Conservation (phyloP, 371 early-diverging fungal species). For the Mortierella sp. region DNA sequence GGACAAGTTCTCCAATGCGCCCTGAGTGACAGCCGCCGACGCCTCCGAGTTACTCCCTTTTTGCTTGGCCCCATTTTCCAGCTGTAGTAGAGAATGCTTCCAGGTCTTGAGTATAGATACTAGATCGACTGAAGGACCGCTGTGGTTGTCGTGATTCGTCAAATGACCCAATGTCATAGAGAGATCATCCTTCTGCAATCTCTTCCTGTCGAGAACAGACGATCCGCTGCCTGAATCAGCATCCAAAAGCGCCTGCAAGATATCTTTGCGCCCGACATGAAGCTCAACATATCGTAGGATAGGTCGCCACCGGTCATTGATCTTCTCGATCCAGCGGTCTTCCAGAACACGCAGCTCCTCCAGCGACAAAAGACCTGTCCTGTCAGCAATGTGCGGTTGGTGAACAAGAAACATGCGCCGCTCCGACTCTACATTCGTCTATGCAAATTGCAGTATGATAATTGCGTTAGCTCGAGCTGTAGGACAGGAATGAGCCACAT, state of each 20-base stretch:
- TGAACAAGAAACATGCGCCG: slow-evolving; percentile 18
- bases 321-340: slow-evolving; percentile 32
- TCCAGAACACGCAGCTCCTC: slow-evolving; percentile 30
- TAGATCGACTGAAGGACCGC: slow-evolving; percentile 2
- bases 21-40: neutral
- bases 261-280: slow-evolving; percentile 23
- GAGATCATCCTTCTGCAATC: slow-evolving; percentile 14
- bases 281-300: slow-evolving; percentile 32
- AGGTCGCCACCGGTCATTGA: slow-evolving; percentile 31
- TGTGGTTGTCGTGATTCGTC: neutral
- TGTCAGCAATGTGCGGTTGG: slow-evolving; percentile 15
- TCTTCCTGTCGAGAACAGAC: slow-evolving; percentile 6
- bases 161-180: slow-evolving; percentile 10
- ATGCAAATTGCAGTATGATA: neutral
- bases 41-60: neutral
- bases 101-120: slow-evolving; percentile 21
- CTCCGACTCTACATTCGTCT: slow-evolving; percentile 27
- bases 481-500: neutral
- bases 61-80: neutral
- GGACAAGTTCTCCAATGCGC: slow-evolving; percentile 20
- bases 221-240: slow-evolving; percentile 15
- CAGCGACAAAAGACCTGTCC: slow-evolving; percentile 1
- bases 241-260: slow-evolving; percentile 22
- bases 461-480: neutral
- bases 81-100: slow-evolving; percentile 22